These are phyloP conservation scores for Scutellaria galericulata DNA, from an alignment of 257 asterid species.

Conservation along the genomic window DNA sequence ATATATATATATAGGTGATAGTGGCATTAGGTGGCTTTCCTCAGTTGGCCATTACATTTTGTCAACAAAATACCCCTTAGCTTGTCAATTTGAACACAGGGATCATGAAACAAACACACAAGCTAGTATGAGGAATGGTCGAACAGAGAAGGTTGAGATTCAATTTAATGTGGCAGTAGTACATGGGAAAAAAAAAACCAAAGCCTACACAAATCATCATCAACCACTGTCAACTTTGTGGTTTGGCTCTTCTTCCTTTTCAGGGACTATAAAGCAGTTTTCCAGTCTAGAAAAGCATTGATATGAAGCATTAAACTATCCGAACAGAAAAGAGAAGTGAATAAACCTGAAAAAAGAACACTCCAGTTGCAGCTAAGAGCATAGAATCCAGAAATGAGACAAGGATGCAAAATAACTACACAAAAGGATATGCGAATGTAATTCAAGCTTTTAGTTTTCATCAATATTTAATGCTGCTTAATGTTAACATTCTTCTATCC, in stretches of 20 bases:
- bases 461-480: conserved; percentile 2
- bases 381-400: too few relatives aligned
- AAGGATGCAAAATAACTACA: too few relatives aligned
- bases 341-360: too few relatives aligned
- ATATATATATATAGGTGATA: too few relatives aligned
- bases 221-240: neutral
- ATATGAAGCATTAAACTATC: too few relatives aligned
- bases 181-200: neutral
- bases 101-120: conserved; percentile 9
- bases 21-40: conserved; percentile 13
- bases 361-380: too few relatives aligned
- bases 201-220: neutral
- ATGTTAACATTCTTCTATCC: conserved; percentile 3
- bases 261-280: too few relatives aligned
- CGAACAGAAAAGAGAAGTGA: too few relatives aligned
- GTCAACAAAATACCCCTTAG: neutral
- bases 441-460: too few relatives aligned
- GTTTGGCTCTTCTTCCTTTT: neutral
- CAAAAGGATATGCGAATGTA: too few relatives aligned
- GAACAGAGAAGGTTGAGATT: conserved; percentile 3
- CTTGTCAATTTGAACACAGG: neutral
- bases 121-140: neutral
- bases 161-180: conserved; percentile 12
- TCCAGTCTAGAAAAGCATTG: too few relatives aligned
- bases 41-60: conserved; percentile 21